Conservation (phyloP, 192 early-diverging fungal genomes). For the Entomortierella chlamydospora region DNA sequence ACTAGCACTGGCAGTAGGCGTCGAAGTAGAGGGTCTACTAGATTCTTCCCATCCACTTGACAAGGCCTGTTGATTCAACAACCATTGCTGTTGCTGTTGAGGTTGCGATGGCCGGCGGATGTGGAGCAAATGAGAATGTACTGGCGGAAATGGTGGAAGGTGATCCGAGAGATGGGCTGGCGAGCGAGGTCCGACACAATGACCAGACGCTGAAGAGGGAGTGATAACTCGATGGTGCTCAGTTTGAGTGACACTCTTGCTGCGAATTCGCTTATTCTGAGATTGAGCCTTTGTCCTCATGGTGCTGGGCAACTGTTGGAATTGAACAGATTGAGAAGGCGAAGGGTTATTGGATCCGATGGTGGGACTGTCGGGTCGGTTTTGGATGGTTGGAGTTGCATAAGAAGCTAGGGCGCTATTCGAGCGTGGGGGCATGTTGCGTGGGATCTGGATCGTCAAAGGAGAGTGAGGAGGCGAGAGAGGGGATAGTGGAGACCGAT, state of each 20-base stretch:
- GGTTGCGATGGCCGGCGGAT: slow-evolving; percentile 3
- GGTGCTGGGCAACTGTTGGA: neutral
- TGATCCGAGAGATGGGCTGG: slow-evolving; percentile 12
- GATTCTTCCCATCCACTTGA: slow-evolving; percentile 7
- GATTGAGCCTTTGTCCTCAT: slow-evolving; percentile 1
- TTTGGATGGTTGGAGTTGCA: neutral
- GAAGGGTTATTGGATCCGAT: slow-evolving; percentile 3
- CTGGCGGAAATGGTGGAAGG: slow-evolving; percentile 2
- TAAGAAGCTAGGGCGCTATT: neutral
- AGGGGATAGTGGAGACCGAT: slow-evolving; percentile 16
- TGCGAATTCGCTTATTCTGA: neutral
- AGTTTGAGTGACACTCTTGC: slow-evolving; percentile 5
- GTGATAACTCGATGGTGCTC: slow-evolving; percentile 15
- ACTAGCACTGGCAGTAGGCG: neutral
- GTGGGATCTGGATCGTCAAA: slow-evolving; percentile 39
- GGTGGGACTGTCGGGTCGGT: slow-evolving; percentile 20
- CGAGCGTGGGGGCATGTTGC: slow-evolving; percentile 1
- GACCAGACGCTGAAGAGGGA: neutral
- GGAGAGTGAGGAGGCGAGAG: slow-evolving; percentile 37
- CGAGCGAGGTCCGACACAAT: neutral
- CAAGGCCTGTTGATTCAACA: neutral
- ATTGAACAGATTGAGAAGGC: neutral
- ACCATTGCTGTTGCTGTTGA: neutral
- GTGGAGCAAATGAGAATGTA: neutral
- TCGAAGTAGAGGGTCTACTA: neutral